Conservation (phyloP, 2,329 filamentous ascomycete genomes). For the Arthrobotrys iridis region DNA sequence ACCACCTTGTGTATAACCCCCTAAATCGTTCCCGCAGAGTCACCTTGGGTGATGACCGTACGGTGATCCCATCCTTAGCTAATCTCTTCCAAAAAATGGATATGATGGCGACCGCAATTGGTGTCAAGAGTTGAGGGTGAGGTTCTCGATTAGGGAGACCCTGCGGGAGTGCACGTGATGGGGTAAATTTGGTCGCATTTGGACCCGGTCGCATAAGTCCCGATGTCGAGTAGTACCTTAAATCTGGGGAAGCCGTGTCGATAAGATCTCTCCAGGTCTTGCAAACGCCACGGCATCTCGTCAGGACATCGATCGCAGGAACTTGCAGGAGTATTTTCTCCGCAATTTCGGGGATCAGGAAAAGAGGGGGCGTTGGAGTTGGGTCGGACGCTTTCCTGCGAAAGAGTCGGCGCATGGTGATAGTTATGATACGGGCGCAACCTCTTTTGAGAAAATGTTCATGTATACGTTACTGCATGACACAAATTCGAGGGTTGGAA, state of each 20-base stretch:
- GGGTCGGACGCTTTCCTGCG: background rate
- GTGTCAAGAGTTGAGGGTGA: slow-evolving; percentile 12
- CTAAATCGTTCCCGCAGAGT: no score
- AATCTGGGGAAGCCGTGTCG: slow-evolving; percentile 12
- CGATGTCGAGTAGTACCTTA: slow-evolving; percentile 21
- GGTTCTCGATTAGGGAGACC: background rate
- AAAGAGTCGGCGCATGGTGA: background rate
- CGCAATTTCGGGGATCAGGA: slow-evolving; percentile 10
- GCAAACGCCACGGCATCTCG: slow-evolving; percentile 25
- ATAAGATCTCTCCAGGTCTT: slow-evolving; percentile 30
- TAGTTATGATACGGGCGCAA: no score
- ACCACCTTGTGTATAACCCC: no score
- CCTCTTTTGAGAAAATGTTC: no score
- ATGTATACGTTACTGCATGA: no score
- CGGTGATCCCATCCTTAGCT: background rate
- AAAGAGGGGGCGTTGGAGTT: background rate
- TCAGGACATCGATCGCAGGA: slow-evolving; percentile 17
- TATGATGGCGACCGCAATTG: slow-evolving; percentile 22
- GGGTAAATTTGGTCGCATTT: background rate
- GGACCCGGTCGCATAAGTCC: background rate
- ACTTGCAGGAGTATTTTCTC: slow-evolving; percentile 23
- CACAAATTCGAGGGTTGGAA: no score
- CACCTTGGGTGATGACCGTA: background rate
- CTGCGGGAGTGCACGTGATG: background rate
- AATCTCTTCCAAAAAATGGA: slow-evolving; percentile 29